Base-by-base conservation (phyloP, 129 eudicot genomes). In the Apium graveolens region DNA sequence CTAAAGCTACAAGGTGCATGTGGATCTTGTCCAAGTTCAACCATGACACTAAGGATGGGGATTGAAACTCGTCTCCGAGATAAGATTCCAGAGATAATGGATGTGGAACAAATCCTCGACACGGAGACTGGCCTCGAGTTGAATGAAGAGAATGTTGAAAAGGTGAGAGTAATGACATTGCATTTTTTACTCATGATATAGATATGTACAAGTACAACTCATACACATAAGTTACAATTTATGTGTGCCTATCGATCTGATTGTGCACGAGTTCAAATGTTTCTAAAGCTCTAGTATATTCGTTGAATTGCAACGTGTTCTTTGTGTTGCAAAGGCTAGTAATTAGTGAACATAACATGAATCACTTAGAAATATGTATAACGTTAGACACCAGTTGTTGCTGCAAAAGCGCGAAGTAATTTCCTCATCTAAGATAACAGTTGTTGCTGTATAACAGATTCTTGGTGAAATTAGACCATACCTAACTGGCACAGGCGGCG, bases 11-110 rank as follows among this genome's bases (percentile, higher is more conserved):
- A 91, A 80, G 98, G 98, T 69, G 97, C 97, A 5, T 93, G 98
- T 81, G 98, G 98, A 5, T 93, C 98, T 1, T 93, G 98, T 81
- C 98, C 98, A 4, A 93, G 98, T 79, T 93, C 98, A 60, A 84
- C 98, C 60, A 89, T 91, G 97, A 93, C 98, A 24, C 86, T 93
- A 1, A 93, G 85, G 70, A 93, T 85, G 89, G 98, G 98, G 62
- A 93, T 93, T 69, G 98, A 93, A 83, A 86, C 91, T 70, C 91
- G 97, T 2, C 89, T 93, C 10, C 83, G 90, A 17, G 98, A 93
- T 55, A 93, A 93, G 84, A 93, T 93, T 73, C 98, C 98, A 16
- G 98, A 93, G 83, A 93, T 93, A 10, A 80, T 86, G 77, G 91
- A 81, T 7, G 98, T 93, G 3, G 97, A 93, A 77, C 97, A 91